Evolutionary conservation across 2,329 filamentous ascomycete genomes (phyloP).

Genomic region (Trichoderma polysporum): DNA sequence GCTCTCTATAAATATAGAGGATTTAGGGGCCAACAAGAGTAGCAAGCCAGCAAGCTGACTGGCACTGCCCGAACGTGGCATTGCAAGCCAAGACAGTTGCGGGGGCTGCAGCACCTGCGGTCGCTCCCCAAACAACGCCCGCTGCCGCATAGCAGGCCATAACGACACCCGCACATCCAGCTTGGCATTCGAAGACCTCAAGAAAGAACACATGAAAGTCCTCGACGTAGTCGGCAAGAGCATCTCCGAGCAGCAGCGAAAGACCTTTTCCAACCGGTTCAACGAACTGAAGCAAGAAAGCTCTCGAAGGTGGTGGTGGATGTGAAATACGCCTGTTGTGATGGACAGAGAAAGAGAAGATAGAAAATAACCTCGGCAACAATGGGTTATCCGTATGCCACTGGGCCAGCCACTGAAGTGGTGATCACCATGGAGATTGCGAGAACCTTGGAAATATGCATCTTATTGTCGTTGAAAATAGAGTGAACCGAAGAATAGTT

Average conservation of each 20-base stretch:
- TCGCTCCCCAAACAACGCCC: conserved; percentile 44
- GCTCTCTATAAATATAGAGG: too few relatives aligned
- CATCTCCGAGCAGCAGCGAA: conserved; percentile 4
- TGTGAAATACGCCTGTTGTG: not conserved
- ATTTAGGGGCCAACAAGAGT: too few relatives aligned
- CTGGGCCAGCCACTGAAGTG: not conserved
- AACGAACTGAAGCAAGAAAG: conserved; percentile 8
- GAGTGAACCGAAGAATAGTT: not conserved
- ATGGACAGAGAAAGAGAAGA: not conserved
- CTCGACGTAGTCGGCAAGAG: conserved; percentile 2
- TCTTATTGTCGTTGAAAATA: not conserved
- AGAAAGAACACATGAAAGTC: conserved; percentile 12
- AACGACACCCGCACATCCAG: conserved; percentile 44
- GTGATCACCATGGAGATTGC: not conserved
- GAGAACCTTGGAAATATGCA: not conserved
- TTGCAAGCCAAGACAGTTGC: conserved; percentile 44
- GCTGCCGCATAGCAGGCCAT: conserved; percentile 46
- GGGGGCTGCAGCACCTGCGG: conserved; percentile 36
- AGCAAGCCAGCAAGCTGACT: not conserved
- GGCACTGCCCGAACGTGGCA: conserved; percentile 36
- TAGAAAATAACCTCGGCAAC: too few relatives aligned
- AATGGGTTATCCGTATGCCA: conserved; percentile 17
- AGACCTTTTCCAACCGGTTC: not conserved
- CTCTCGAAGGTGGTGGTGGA: conserved; percentile 13
- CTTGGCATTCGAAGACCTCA: conserved; percentile 37